Conservation (phyloP, 257 asterid genomes). For the Echium plantagineum region DNA sequence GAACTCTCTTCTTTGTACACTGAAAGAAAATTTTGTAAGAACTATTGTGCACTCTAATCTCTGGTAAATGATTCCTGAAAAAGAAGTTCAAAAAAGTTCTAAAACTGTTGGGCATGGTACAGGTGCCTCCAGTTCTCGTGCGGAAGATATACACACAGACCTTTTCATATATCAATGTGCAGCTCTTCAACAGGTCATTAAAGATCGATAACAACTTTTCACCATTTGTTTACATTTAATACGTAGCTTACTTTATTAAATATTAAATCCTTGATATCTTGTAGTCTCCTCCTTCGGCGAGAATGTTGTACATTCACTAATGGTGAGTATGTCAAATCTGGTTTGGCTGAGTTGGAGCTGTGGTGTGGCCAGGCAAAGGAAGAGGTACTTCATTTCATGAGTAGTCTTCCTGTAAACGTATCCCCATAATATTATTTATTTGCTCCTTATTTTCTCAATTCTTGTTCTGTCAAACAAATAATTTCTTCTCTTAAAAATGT, state of each 20-base stretch:
- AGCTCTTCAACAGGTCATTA: slow-evolving; percentile 78
- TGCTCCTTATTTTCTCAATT: too few species aligned
- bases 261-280: slow-evolving; percentile 10
- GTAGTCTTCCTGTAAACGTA: too few species aligned
- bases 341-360: slow-evolving; percentile 86
- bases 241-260: neutral
- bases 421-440: neutral
- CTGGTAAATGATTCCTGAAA: neutral
- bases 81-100: slow-evolving; percentile 21
- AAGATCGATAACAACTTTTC: neutral
- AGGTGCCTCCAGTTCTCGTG: slow-evolving; percentile 91
- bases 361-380: slow-evolving; percentile 99
- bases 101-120: slow-evolving; percentile 20
- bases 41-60: slow-evolving; percentile 6
- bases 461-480: too few species aligned
- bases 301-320: slow-evolving; percentile 98
- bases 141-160: slow-evolving; percentile 83
- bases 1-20: slow-evolving; percentile 64
- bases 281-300: slow-evolving; percentile 94
- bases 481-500: slow-evolving; percentile 8
- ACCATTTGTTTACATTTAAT: neutral
- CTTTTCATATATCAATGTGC: slow-evolving; percentile 76
- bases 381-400: slow-evolving; percentile 39
- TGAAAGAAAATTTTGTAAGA: slow-evolving; percentile 89
- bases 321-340: slow-evolving; percentile 93